phyloP scores from a whole-genome alignment of 2,329 filamentous ascomycete species.

The Apiospora rasikravindrae region DNA sequence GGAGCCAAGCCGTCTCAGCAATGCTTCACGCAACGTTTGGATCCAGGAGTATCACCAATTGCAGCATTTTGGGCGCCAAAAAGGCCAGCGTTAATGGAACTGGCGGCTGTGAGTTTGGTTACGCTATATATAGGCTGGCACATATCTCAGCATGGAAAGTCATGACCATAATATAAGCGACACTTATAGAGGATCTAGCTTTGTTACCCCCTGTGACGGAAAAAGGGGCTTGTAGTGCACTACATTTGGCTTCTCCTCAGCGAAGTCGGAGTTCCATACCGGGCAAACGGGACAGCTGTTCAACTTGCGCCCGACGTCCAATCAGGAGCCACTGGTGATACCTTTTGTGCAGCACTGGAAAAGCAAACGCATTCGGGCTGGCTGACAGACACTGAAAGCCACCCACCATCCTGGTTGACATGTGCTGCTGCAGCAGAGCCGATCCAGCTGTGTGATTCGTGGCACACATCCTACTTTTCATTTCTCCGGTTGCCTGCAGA shows the following conservation, averaged over 20 bases:
- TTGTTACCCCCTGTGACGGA: not conserved
- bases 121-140: not conserved
- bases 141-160: too few species aligned
- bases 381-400: not conserved
- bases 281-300: not conserved
- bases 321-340: not conserved
- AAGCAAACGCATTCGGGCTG: not conserved
- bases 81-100: not conserved
- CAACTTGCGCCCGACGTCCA: not conserved
- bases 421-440: not conserved
- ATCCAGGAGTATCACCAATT: not conserved
- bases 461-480: not conserved
- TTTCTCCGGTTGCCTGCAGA: not conserved
- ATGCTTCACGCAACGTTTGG: not conserved
- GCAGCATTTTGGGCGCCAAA: not conserved
- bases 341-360: not conserved
- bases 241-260: not conserved
- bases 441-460: conserved; percentile 2
- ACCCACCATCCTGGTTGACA: conserved; percentile 5
- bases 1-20: not conserved
- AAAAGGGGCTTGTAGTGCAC: not conserved
- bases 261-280: not conserved
- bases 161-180: not conserved
- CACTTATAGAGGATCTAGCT: not conserved
- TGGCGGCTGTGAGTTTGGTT: too few species aligned